Percentiles rank a stretch among this genome's conserved stretches.
These are phyloP conservation scores for Umbelopsis vinacea DNA, from an alignment of 192 early-diverging fungal species.

Conservation along the genomic window DNA sequence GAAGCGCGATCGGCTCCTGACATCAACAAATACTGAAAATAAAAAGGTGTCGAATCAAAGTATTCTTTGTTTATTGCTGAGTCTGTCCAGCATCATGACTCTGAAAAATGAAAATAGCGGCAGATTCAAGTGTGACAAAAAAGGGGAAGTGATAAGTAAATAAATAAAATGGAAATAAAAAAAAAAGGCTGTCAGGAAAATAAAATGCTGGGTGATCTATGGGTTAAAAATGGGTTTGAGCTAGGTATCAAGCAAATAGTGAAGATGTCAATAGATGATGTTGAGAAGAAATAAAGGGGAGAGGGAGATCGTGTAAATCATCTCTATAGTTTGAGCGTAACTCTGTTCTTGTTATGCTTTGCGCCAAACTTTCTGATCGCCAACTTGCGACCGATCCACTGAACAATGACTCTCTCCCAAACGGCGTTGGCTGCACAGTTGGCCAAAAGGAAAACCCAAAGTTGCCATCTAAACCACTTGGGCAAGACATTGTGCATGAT, in stretches of 20 bases:
- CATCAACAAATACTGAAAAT: too few species aligned
- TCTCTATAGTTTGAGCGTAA: constrained; percentile 38
- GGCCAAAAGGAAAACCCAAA: constrained; percentile 56
- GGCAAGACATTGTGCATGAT: constrained; percentile 79
- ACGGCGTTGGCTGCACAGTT: constrained; percentile 48
- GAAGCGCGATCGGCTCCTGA: too few species aligned
- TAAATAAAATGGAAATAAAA: neutral
- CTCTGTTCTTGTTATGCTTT: constrained; percentile 30
- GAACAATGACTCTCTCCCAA: constrained; percentile 58
- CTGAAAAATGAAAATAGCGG: too few species aligned
- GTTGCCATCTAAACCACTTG: constrained; percentile 56
- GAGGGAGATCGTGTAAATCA: too few species aligned
- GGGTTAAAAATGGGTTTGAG: neutral
- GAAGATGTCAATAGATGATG: neutral
- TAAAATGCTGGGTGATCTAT: neutral
- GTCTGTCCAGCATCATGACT: too few species aligned
- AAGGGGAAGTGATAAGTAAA: too few species aligned
- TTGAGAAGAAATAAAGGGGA: neutral
- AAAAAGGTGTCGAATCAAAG: too few species aligned
- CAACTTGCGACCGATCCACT: constrained; percentile 52
- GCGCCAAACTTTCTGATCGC: constrained; percentile 35
- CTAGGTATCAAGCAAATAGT: neutral
- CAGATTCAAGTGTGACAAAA: too few species aligned
- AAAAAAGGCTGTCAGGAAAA: neutral
- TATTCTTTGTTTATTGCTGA: too few species aligned